Evolutionary conservation across 305 asterid species (phyloP).

Genomic region (Lippia alba): DNA sequence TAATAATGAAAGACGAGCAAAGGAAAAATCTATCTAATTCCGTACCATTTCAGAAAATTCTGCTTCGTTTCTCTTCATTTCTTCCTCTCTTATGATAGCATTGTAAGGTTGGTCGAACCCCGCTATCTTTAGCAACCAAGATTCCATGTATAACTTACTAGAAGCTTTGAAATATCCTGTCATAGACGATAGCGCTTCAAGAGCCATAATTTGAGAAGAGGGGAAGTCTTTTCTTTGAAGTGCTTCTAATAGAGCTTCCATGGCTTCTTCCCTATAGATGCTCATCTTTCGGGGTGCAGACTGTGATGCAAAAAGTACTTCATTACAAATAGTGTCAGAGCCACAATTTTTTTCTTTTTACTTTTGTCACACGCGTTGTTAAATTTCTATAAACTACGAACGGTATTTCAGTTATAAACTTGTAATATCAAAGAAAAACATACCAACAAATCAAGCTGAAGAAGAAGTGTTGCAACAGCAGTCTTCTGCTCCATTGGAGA

Average conservation of each 20-base stretch:
- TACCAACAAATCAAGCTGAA: constrained; percentile 87
- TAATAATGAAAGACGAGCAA: neutral
- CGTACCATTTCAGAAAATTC: constrained; percentile 54
- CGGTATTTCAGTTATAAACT: neutral
- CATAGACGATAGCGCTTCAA: constrained; percentile 60
- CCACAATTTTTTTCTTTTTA: too few relatives aligned
- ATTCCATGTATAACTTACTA: constrained; percentile 61
- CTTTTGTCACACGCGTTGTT: too few relatives aligned
- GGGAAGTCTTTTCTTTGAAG: constrained; percentile 75
- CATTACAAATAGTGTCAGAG: constrained; percentile 2
- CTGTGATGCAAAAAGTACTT: constrained; percentile 38
- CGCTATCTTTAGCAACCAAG: constrained; percentile 70
- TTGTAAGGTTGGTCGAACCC: constrained; percentile 62
- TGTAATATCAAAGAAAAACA: constrained; percentile 35
- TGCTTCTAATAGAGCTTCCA: constrained; percentile 72
- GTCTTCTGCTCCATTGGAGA: constrained; percentile 86
- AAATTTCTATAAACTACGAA: too few relatives aligned
- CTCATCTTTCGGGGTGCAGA: constrained; percentile 81
- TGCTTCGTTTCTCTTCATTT: constrained; percentile 37
- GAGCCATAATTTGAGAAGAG: constrained; percentile 67
- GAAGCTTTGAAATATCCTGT: constrained; percentile 57
- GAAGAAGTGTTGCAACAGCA: constrained; percentile 72
- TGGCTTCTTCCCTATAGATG: constrained; percentile 86
- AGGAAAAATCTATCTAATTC: constrained; percentile 14
- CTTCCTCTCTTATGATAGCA: constrained; percentile 49